A percentile compares a stretch with the other conserved stretches of the same genome.
phyloP scores from a whole-genome alignment of 1,139 yeast species.

The Saccharomycopsis hybrid region DNA sequence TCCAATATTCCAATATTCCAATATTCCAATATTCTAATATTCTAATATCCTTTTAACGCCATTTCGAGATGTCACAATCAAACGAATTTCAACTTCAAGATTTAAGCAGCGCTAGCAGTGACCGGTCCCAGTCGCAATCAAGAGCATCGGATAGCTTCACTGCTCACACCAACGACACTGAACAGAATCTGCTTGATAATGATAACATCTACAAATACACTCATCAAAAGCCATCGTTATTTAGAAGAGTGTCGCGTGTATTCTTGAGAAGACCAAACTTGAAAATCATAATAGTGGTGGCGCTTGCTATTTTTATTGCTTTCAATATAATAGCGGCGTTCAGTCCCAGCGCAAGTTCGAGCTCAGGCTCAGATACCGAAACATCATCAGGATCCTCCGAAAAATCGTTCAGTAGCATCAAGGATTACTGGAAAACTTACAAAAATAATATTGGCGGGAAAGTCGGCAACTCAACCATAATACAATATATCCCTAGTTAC shows the following conservation, averaged over 20 bases:
- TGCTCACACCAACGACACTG: too few relatives aligned
- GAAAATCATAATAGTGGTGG: not conserved
- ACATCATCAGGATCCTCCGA: not conserved
- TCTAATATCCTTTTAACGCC: too few relatives aligned
- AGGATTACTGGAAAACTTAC: not conserved
- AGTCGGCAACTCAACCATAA: not conserved
- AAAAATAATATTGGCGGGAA: not conserved
- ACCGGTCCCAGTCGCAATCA: too few relatives aligned
- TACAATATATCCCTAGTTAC: constrained; percentile 2
- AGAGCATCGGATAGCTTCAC: too few relatives aligned
- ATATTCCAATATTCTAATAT: too few relatives aligned
- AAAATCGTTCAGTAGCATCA: not conserved
- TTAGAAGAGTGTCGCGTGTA: not conserved
- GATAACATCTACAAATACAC: too few relatives aligned
- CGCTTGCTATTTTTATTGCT: not conserved
- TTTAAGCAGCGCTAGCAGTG: too few relatives aligned
- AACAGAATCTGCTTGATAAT: too few relatives aligned
- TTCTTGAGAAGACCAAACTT: not conserved
- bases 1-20: too few relatives aligned
- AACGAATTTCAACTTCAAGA: too few relatives aligned
- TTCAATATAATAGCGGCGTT: not conserved
- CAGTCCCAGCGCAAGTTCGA: not conserved
- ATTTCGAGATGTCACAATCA: too few relatives aligned
- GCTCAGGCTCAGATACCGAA: not conserved
- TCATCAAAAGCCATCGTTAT: not conserved